phyloP scores from a whole-genome alignment of 768 basidiomycete species.

The Lactifluus piperatus region DNA sequence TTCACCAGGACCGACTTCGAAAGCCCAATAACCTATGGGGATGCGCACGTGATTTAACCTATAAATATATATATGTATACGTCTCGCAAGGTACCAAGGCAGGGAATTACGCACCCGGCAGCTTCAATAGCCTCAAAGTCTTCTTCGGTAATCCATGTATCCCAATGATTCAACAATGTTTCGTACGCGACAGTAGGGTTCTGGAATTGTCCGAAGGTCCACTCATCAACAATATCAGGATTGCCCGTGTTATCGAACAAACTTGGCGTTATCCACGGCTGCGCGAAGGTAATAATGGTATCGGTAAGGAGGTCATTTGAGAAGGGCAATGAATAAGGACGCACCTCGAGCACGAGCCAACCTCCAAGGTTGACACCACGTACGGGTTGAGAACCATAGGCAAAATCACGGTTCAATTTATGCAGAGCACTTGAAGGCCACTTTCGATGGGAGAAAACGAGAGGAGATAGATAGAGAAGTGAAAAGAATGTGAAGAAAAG shows the following conservation, averaged over 20 bases:
- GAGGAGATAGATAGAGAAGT: slow-evolving; percentile 26
- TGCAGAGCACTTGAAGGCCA: not conserved
- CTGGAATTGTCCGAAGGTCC: slow-evolving; percentile 65
- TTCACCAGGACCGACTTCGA: slow-evolving; percentile 68
- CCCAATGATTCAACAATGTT: slow-evolving; percentile 61
- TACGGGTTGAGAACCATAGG: slow-evolving; percentile 66
- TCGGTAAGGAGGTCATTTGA: not conserved
- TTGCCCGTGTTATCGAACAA: slow-evolving; percentile 22
- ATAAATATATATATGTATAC: no score
- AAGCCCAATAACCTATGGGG: slow-evolving; percentile 89
- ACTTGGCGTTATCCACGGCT: slow-evolving; percentile 50
- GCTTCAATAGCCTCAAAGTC: slow-evolving; percentile 71
- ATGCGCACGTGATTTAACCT: slow-evolving; percentile 78
- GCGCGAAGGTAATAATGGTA: not conserved
- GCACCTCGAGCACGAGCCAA: slow-evolving; percentile 47
- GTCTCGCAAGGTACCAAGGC: not conserved
- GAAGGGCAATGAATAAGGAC: slow-evolving; percentile 14
- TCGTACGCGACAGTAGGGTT: slow-evolving; percentile 37
- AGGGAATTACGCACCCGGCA: slow-evolving; percentile 47
- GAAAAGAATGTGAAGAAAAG: slow-evolving; percentile 18
- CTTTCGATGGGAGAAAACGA: slow-evolving; percentile 20
- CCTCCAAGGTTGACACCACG: slow-evolving; percentile 80
- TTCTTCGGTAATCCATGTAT: slow-evolving; percentile 74
- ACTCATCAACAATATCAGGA: slow-evolving; percentile 66
- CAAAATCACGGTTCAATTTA: slow-evolving; percentile 45